Evolutionary conservation across 139 green algal genomes (phyloP), one percentile per base, ranked within the genome.

Genomic region (Tetradesmus obliquus): DNA sequence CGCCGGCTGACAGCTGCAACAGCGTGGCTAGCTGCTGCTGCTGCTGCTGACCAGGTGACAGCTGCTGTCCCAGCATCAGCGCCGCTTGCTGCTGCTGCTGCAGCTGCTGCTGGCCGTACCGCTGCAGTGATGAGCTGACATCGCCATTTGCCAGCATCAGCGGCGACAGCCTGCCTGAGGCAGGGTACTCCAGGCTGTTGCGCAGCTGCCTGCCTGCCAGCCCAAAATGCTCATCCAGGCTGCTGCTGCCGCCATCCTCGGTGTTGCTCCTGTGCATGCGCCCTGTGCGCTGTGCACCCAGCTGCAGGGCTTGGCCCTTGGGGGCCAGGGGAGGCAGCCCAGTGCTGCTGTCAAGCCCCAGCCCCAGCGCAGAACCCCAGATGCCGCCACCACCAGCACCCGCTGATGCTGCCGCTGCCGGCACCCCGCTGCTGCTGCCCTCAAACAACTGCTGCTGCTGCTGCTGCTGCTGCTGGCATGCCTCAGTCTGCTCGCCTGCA

Each of bases 341-440:
- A 24, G 45, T 69, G 82, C 54, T 45, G 55, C 54, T 87, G 82
- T 69, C 84, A 58, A 79, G 24, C 13, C 84, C 84, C 60, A 89
- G 60, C 6, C 84, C 84, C 32, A 89, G 83, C 9, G 53, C 55
- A 57, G 83, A 71, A 13, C 57, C n/a, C 83, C 83, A 88, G 10
- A 72, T 72, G 54, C n/a, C 55, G 20, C 55, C 83, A 72, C 83
- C 20, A 45, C 55, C 84, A 79, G 55, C 22, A 45, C 20, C 55
- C 22, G 19, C 45, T 72, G 55, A 66, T 72, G 60, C 84, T 45
- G 60, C 72, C 3, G 55, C 71, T 10, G 53, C 17, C 15, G 76
- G 54, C 62, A 85, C 74, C 13, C 87, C 87, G 45, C 82, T 87
- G 84, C 84, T 88, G 57, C 55, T 60, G 84, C 84, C n/a, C 8